Evolutionary conservation across 768 basidiomycete genomes (phyloP), one percentile per base, ranked within the genome.

Genomic region (Tulasnella sp.): DNA sequence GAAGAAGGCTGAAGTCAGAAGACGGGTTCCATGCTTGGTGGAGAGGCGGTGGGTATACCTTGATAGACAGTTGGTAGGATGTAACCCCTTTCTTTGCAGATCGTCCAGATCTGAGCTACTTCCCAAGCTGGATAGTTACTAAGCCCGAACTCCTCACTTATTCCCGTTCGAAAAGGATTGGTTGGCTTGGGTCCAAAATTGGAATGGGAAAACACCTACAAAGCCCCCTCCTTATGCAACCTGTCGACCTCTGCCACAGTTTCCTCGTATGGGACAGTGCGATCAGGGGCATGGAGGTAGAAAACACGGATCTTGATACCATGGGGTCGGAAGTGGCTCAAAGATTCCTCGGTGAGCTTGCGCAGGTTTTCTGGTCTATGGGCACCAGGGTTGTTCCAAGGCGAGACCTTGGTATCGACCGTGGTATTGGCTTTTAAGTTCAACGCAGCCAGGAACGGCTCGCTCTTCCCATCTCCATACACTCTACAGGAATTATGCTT

Each of bases 21-120:
- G 15, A 24, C 15, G n/a, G 24, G 4, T 23, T n/a, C 21, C 11
- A 65, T 54, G 24, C 61, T 27, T 58, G 56, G 30, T 7, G 34
- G 15, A 15, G 34, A 38, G 7, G 34, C 5, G 15, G 15, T 38
- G 34, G 7, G 15, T 38, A 2, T 26, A 47, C 53, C 71, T 63
- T 80, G 78, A 64, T 79, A 80, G 11, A 74, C 72, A 0, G 75
- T 76, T 0, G 79, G 78, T 65, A 71, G 70, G 62, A 81, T 71
- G 70, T 73, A 80, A 27, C 75, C 73, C 45, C 76, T 74, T 38
- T 70, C 67, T 15, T 71, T 67, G 61, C 77, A 77, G 50, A 75
- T 73, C 34, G 34, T 15, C 34, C 34, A 38, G 7, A 38, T 38
- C 34, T 7, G 34, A 5, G 34, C 5, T 38, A 38, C 15, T 5